Base-by-base conservation (phyloP, 345 rosid genomes). In the Lumnitzera littorea region DNA sequence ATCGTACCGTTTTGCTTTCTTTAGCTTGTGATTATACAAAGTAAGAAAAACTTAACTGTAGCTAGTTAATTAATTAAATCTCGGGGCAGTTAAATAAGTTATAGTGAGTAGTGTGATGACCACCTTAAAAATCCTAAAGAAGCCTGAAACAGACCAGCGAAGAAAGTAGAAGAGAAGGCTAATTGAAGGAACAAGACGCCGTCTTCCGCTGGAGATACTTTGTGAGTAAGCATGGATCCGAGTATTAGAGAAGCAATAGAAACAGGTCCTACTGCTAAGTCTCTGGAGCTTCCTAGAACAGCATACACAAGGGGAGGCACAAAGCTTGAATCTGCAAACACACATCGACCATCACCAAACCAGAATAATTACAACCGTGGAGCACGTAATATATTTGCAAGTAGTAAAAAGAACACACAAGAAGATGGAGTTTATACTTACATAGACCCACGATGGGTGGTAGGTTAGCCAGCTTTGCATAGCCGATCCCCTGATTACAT, bases 281-380 rank as follows among this genome's bases (percentile, higher is more conserved):
- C 97, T 71, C 91, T 82, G 3, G 98, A 92, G 81, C 98, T 92
- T 62, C 97, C 98, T 53, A 89, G 82, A n/a, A 84, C 88, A 56
- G 94, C 88, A 76, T 92, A 92, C 12, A 89, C 84, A 67, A 92
- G 82, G 51, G 98, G 98, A 46, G 98, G 96, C 23, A 87, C 97
- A 54, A 92, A 92, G 84, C 97, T 92, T 9, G 98, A 92, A 82
- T 92, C 98, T 91, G 27, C 47, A 56, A 15, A 56, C 50, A 48
- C 12, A 36, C n/a, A 8, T 23, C 57, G 46, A 60, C 12, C 60
- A 43, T 16, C 23, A 66, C 13, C 12, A 17, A 27, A 6, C 14
- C 51, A 8, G 31, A 27, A 27, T 27, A 27, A 27, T 27, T 27
- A 50, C 11, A 8, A 47, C 24, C 60, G 20, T 17, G 27, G 56